These are phyloP conservation scores for Aspergillus kassunensis DNA, from an alignment of 495 filamentous ascomycete species.

Conservation along the genomic window DNA sequence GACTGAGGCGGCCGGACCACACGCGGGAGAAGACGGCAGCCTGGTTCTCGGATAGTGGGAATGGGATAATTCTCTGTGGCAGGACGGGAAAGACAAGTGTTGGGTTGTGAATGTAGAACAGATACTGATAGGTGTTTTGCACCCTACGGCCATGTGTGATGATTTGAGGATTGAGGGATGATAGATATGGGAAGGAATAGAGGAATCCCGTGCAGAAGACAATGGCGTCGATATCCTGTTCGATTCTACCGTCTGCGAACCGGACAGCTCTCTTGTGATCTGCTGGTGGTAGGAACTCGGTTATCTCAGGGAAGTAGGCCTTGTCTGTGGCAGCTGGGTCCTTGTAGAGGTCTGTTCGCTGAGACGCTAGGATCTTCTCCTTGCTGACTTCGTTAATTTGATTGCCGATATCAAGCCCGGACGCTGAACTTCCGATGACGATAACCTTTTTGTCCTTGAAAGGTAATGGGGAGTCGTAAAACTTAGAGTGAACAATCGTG, in stretches of 20 bases:
- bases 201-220: constrained; percentile 59
- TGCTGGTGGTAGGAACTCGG: constrained; percentile 47
- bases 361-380: constrained; percentile 51
- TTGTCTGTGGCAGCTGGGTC: constrained; percentile 32
- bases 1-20: constrained; percentile 60
- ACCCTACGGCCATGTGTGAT: constrained; percentile 67
- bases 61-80: constrained; percentile 77
- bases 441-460: constrained; percentile 65
- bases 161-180: constrained; percentile 51
- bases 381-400: constrained; percentile 60
- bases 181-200: constrained; percentile 57
- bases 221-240: constrained; percentile 50
- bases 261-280: constrained; percentile 43
- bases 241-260: constrained; percentile 47
- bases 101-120: constrained; percentile 71
- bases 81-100: constrained; percentile 76
- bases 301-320: constrained; percentile 56
- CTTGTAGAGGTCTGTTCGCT: constrained; percentile 41
- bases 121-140: constrained; percentile 66
- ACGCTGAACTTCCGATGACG: constrained; percentile 74
- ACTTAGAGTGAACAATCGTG: constrained; percentile 74
- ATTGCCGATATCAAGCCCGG: constrained; percentile 72
- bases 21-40: constrained; percentile 70
- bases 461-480: constrained; percentile 58
- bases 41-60: constrained; percentile 75